Base-by-base conservation (phyloP, 257 asterid genomes). In the Forsythia viridissima region DNA sequence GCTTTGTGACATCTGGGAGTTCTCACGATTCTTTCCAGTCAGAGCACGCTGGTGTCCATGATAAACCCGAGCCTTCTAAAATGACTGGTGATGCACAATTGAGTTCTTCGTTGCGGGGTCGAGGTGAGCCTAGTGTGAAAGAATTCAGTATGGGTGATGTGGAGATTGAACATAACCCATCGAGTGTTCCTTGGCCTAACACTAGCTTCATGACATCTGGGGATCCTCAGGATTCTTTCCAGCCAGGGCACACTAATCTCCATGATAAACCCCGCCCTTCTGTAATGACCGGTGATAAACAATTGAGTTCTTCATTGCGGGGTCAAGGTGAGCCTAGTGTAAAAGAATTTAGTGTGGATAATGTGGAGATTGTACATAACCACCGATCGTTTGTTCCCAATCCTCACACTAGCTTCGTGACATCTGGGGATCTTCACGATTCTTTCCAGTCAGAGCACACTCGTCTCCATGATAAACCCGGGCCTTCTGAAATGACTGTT, bases 61-160 rank as follows among this genome's bases (percentile, higher is more conserved):
- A 30, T 30, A 30, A 42, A n/a, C 12, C 67, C 24, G 36, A 21
- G 76, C 70, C 72, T 30, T 76, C 65, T 21, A 77, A 84, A 70
- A 52, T 42, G 72, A 20, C 63, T 0, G 73, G 79, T 43, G 83
- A 74, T 37, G 18, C 8, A 2, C 16, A 15, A 24, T 59, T 55
- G 2, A 12, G 52, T 21, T 34, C 15, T 70, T 15, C 80, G 9
- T 30, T 30, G 34, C 34, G 3, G 3, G 46, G 46, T 8, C 46
- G 34, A 30, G 34, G 34, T 30, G 34, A 30, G 34, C 34, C 34
- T 30, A 30, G 2, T 30, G 34, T 30, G 1, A 30, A 30, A 30
- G 34, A 30, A 30, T 30, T 1, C 34, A 30, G 2, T 30, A 42
- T 42, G 5, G 8, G 0, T 42, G 46, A 0, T 42, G 46, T 42